Evolutionary conservation across 352 stramenopile genomes (phyloP), one percentile per base, ranked within the genome.

Genomic region (Blastocystis sp.): DNA sequence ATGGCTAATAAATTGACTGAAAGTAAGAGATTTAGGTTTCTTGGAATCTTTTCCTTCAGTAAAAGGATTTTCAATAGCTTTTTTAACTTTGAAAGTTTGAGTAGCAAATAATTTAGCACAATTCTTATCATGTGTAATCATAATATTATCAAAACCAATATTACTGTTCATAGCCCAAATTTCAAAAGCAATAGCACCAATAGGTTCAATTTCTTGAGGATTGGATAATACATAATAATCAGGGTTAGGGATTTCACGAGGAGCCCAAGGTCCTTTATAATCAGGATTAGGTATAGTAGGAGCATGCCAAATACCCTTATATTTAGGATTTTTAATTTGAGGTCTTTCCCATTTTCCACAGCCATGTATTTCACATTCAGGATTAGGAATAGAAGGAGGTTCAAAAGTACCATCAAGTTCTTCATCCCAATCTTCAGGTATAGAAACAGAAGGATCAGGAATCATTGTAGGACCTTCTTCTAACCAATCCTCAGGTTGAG

Each of bases 351-450:
- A 93, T 64, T 79, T 66, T n/a, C 84, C 84, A 56, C 83, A 93
- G n/a, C 83, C 83, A 43, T 76, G 76, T 7, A 74, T 77, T 0
- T 74, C 73, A 44, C 83, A 93, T 57, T 80, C 81, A 0, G 82
- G 81, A 68, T 93, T 93, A 0, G 72, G 58, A 27, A 93, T 77
- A 69, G 81, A 68, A n/a, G 79, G 80, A 4, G 80, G 64, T 21
- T 92, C 70, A 70, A 78, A 93, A 24, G 88, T 76, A 13, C 83
- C 83, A 31, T 93, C 82, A 40, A 88, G 57, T 52, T 88, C 80
- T 45, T 93, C 83, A 36, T 93, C 82, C 83, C 83, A 93, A 69
- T 93, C 83, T 44, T 87, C 77, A 0, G 83, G 83, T 54, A 86
- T 85, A 0, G 58, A 23, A 18, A 56, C 46, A 0, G 4, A 25